phyloP scores from a whole-genome alignment of 2,329 filamentous ascomycete genomes.

The Monosporascus sp. region DNA sequence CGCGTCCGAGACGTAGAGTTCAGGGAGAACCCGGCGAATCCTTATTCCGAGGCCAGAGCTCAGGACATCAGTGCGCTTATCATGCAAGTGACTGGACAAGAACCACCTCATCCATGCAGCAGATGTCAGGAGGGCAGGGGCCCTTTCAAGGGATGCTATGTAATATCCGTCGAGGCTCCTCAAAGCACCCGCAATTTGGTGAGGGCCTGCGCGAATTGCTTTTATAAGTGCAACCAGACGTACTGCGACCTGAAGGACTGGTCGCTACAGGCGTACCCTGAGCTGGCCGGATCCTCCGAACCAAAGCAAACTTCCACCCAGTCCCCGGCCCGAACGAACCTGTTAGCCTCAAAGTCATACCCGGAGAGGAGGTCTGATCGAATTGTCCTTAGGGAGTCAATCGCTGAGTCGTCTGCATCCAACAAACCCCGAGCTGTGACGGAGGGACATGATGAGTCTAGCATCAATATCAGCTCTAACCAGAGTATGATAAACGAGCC shows the following conservation, averaged over 20 bases:
- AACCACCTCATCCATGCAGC: slow-evolving; percentile 3
- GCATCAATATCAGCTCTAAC: neutral
- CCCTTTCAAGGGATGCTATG: slow-evolving; percentile 11
- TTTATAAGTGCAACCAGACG: slow-evolving; percentile 9
- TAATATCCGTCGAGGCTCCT: slow-evolving; percentile 8
- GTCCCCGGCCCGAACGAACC: neutral
- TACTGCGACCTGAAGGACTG: slow-evolving; percentile 7
- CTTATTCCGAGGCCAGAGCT: slow-evolving; percentile 5
- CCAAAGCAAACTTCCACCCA: neutral
- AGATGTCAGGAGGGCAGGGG: slow-evolving; percentile 9
- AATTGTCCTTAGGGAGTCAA: slow-evolving; percentile 2
- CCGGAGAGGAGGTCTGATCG: slow-evolving; percentile 5
- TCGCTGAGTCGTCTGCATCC: neutral
- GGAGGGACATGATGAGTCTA: no score
- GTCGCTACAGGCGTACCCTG: slow-evolving; percentile 4
- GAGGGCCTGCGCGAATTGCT: slow-evolving; percentile 14
- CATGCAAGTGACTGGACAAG: slow-evolving; percentile 10
- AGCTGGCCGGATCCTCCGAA: neutral
- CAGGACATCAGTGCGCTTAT: slow-evolving; percentile 14
- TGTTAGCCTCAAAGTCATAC: neutral
- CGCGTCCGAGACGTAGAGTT: slow-evolving; percentile 9
- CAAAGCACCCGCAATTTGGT: slow-evolving; percentile 5
- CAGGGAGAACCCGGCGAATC: slow-evolving; percentile 2
- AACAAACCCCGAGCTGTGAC: neutral
- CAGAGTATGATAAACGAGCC: slow-evolving; percentile 7